These are phyloP conservation scores for Rhododendron simsii DNA, from an alignment of 148 eudicot species.

Conservation along the genomic window DNA sequence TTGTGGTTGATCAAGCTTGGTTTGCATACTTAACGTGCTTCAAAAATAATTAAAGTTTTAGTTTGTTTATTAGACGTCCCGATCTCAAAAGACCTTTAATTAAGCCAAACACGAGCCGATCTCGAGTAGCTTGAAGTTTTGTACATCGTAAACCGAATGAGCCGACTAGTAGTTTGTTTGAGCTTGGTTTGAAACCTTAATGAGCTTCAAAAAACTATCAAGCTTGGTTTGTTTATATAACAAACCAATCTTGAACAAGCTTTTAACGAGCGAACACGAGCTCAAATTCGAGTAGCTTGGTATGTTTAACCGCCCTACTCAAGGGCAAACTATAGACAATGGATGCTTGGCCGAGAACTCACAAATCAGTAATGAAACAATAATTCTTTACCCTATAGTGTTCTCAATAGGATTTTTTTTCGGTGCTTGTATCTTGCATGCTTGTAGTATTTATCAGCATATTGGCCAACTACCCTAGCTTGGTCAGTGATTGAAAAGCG, in stretches of 20 bases:
- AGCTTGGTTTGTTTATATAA: neutral
- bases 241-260: neutral
- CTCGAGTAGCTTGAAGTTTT: neutral
- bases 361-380: too few species aligned
- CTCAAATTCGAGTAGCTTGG: neutral
- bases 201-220: neutral
- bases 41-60: too few species aligned
- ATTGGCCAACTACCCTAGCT: neutral
- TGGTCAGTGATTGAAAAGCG: neutral
- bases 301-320: neutral
- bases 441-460: neutral
- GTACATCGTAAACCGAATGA: neutral
- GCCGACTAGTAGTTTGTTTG: neutral
- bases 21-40: too few species aligned
- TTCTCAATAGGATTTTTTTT: neutral
- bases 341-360: neutral
- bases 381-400: neutral
- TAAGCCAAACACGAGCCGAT: neutral
- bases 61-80: neutral
- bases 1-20: neutral
- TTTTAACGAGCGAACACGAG: neutral
- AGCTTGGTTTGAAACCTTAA: neutral
- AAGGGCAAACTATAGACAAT: neutral
- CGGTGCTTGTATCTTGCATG: neutral
- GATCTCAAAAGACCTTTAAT: neutral